These are phyloP conservation scores for Buddleja alternifolia DNA, from an alignment of 257 asterid genomes.

Conservation along the genomic window DNA sequence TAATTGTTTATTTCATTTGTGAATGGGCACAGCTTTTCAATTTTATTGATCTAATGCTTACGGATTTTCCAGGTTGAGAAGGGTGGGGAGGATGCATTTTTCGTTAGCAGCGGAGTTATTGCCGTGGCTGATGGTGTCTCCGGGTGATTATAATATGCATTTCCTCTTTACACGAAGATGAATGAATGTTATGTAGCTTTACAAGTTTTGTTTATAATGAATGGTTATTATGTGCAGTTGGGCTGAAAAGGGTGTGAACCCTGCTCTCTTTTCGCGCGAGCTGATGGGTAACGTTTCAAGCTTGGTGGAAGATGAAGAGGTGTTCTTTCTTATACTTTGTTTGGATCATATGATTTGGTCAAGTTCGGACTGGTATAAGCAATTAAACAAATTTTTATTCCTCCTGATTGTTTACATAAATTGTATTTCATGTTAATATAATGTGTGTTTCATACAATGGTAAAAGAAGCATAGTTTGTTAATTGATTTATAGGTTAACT, in stretches of 20 bases:
- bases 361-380: background rate
- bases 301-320: slow-evolving; percentile 75
- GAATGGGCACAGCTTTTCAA: background rate
- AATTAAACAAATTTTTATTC: background rate
- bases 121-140: slow-evolving; percentile 97
- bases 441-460: too few relatives aligned
- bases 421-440: background rate
- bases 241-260: slow-evolving; percentile 83
- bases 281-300: slow-evolving; percentile 56
- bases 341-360: background rate
- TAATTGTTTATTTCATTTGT: background rate
- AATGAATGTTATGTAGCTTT: background rate
- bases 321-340: slow-evolving; percentile 27
- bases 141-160: slow-evolving; percentile 48
- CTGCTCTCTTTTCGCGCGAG: slow-evolving; percentile 82
- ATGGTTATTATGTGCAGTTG: slow-evolving; percentile 52
- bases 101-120: slow-evolving; percentile 74
- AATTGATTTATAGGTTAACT: slow-evolving; percentile 52
- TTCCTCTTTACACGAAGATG: background rate
- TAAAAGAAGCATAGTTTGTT: background rate
- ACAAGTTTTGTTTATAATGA: background rate
- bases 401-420: background rate
- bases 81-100: slow-evolving; percentile 94
- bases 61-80: slow-evolving; percentile 60
- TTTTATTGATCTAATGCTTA: background rate